Evolutionary conservation across 371 early-diverging fungal genomes (phyloP).

Genomic region (Apophysomyces trapeziformis): DNA sequence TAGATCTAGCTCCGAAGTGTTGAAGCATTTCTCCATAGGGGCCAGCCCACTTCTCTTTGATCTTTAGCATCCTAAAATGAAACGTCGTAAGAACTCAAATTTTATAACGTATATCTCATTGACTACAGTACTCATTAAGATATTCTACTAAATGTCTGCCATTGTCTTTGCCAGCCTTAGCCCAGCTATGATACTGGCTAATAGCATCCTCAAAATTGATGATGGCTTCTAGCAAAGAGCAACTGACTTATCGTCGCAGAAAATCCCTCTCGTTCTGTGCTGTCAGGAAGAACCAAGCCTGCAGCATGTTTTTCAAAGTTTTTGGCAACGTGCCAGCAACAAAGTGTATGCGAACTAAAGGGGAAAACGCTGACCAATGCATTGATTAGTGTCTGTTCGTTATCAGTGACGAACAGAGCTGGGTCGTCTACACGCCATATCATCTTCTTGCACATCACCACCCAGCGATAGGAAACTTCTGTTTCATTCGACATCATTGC

Average conservation of each 20-base stretch:
- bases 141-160: no score
- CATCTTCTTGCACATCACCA: background rate
- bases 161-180: no score
- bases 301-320: slow-evolving; percentile 3
- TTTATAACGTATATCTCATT: no score
- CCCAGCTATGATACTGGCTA: background rate
- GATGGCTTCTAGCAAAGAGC: background rate
- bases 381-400: background rate
- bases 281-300: background rate
- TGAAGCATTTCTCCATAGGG: slow-evolving; percentile 5
- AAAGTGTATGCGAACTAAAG: slow-evolving; percentile 1
- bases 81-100: no score
- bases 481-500: background rate
- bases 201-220: background rate
- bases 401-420: slow-evolving; percentile 15
- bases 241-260: background rate
- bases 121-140: no score
- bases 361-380: slow-evolving; percentile 10
- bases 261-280: background rate
- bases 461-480: background rate
- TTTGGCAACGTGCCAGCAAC: slow-evolving; percentile 11
- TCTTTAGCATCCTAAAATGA: background rate
- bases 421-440: background rate
- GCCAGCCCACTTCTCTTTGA: slow-evolving; percentile 15
- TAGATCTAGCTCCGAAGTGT: slow-evolving; percentile 14